phyloP scores from a whole-genome alignment of 495 filamentous ascomycete genomes.

The Glarea lozoyensis region DNA sequence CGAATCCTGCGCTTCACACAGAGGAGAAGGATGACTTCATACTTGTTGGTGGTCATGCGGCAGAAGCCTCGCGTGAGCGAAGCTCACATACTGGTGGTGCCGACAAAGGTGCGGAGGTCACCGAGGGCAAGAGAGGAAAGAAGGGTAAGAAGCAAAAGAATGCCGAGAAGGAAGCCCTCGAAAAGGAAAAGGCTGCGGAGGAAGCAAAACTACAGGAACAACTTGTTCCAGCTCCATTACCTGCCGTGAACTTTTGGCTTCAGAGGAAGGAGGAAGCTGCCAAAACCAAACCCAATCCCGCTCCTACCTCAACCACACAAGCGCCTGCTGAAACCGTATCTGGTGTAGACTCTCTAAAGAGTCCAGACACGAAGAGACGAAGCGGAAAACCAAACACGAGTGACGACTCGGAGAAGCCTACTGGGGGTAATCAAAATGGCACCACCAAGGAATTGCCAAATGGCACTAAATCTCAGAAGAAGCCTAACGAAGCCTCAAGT shows the following conservation, averaged over 20 bases:
- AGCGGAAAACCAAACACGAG: slow-evolving; percentile 18
- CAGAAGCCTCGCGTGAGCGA: slow-evolving; percentile 48
- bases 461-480: slow-evolving; percentile 39
- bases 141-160: slow-evolving; percentile 32
- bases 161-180: slow-evolving; percentile 18
- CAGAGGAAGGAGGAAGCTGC: slow-evolving; percentile 63
- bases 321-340: not conserved
- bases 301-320: slow-evolving; percentile 4
- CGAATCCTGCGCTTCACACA: slow-evolving; percentile 55
- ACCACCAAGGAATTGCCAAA: slow-evolving; percentile 2
- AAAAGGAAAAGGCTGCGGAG: slow-evolving; percentile 32
- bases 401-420: slow-evolving; percentile 17
- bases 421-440: slow-evolving; percentile 12
- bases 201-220: slow-evolving; percentile 42
- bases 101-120: slow-evolving; percentile 24
- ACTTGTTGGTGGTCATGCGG: slow-evolving; percentile 39
- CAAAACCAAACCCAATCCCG: slow-evolving; percentile 34
- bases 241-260: slow-evolving; percentile 79
- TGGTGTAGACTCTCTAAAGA: slow-evolving; percentile 1
- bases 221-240: slow-evolving; percentile 72
- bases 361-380: slow-evolving; percentile 22
- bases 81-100: slow-evolving; percentile 47
- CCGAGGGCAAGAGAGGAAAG: slow-evolving; percentile 37
- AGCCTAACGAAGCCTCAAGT: slow-evolving; percentile 40
- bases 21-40: slow-evolving; percentile 55